phyloP scores from a whole-genome alignment of 164 flowering plant genomes.

The Vitis cinerea region DNA sequence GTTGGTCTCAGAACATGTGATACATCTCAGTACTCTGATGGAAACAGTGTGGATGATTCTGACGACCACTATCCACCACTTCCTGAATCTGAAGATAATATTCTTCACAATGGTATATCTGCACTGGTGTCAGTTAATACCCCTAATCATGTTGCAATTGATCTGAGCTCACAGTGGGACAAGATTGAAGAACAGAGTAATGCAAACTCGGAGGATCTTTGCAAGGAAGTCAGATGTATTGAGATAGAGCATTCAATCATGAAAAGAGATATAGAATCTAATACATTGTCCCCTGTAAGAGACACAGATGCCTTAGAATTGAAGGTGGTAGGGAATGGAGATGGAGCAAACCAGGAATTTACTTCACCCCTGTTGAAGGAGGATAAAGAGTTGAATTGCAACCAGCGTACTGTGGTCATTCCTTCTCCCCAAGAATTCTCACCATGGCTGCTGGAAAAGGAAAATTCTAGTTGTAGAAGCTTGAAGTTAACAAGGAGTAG shows the following conservation, averaged over 20 bases:
- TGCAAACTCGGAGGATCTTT: slow-evolving; percentile 41
- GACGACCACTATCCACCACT: slow-evolving; percentile 27
- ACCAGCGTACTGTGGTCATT: slow-evolving; percentile 1
- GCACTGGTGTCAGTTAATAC: slow-evolving; percentile 18
- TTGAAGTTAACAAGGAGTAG: slow-evolving; percentile 48
- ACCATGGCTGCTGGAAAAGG: slow-evolving; percentile 16
- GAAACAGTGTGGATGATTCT: slow-evolving; percentile 23
- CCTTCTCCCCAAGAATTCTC: slow-evolving; percentile 20
- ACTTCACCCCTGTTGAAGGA: slow-evolving; percentile 19
- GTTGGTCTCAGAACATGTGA: slow-evolving; percentile 26
- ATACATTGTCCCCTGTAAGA: slow-evolving; percentile 17
- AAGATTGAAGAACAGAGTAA: slow-evolving; percentile 22
- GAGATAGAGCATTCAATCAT: slow-evolving; percentile 39
- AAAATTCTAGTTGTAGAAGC: slow-evolving; percentile 25
- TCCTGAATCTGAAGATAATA: slow-evolving; percentile 34
- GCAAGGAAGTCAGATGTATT: slow-evolving; percentile 74
- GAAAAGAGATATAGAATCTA: slow-evolving; percentile 14
- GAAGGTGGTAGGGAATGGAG: slow-evolving; percentile 18
- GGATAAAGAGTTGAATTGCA: slow-evolving; percentile 9
- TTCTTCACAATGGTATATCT: slow-evolving; percentile 24
- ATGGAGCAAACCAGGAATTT: slow-evolving; percentile 16
- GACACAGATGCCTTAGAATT: slow-evolving; percentile 24
- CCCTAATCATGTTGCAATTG: slow-evolving; percentile 31
- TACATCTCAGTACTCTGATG: slow-evolving; percentile 34
- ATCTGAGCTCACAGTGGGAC: slow-evolving; percentile 30